Base-by-base conservation (phyloP, 2,329 filamentous ascomycete genomes). In the Coleophoma eucalyptorum region DNA sequence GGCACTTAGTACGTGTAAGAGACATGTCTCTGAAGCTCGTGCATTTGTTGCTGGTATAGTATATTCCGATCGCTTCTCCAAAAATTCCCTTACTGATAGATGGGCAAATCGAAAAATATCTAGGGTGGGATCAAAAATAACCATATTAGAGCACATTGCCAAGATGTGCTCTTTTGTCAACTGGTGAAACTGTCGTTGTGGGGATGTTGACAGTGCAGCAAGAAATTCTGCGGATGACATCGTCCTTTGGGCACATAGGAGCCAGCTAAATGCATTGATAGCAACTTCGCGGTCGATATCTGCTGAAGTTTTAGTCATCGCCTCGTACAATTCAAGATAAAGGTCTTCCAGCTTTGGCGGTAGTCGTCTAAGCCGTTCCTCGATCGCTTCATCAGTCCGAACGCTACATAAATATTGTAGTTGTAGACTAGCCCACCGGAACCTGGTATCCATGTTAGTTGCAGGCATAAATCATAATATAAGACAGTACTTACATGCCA, bases 371-470 rank as follows among this genome's bases (percentile, higher is more conserved):
- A 54, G 43, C 16, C n/a, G 21, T 18, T 54, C 34, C 10, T 33
- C 15, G 40, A 56, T 47, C 26, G 37, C 54, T 46, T 54, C 44
- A 38, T 56, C 52, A 5, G 45, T 50, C 16, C 46, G 18, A 13
- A 46, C 15, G 40, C 34, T 43, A 38, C 50, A 55, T 7, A 57
- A 41, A 26, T 40, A 50, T 40, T 55, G 50, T 35, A 57, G 21
- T 38, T 57, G 46, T 33, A 57, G n/a, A 41, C 48, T 53, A n/a
- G 48, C 52, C 55, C 55, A 57, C 11, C 50, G 48, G 33, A 57
- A 55, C 52, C 49, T 51, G 47, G 21, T 35, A 21, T 40, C 3
- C 15, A 37, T 21, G 13, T 49, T 37, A 46, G 35, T 41, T 5
- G 15, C 15, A 45, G 45, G 4, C 26, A 43, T 18, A 20, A 32